Conservation (phyloP, 148 eudicot genomes). For the Silene conica region DNA sequence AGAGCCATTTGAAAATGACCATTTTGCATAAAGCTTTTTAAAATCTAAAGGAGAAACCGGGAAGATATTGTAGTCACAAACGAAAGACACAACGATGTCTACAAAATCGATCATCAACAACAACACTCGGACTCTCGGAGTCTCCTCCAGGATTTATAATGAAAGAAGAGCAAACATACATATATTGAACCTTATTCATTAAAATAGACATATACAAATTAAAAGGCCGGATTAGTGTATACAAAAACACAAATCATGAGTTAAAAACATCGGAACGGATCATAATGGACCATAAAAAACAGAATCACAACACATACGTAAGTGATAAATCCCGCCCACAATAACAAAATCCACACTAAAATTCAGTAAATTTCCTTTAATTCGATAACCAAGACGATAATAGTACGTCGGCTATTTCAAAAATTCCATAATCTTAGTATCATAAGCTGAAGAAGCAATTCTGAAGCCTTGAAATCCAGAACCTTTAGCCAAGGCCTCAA, state of each 20-base stretch:
- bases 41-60: too few relatives aligned
- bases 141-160: too few relatives aligned
- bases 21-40: too few relatives aligned
- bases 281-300: not conserved
- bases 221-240: not conserved
- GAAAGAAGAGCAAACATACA: too few relatives aligned
- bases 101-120: too few relatives aligned
- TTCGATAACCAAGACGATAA: not conserved
- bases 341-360: not conserved
- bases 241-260: not conserved
- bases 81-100: too few relatives aligned
- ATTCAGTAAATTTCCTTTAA: not conserved
- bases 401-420: slow-evolving; percentile 29
- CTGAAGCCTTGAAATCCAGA: slow-evolving; percentile 61
- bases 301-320: too few relatives aligned
- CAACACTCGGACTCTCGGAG: too few relatives aligned
- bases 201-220: not conserved
- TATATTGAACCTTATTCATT: not conserved
- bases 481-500: slow-evolving; percentile 58
- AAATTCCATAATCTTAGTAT: slow-evolving; percentile 74
- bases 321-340: too few relatives aligned
- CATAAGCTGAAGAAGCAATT: slow-evolving; percentile 54
- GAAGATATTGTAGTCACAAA: too few relatives aligned
- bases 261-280: not conserved
- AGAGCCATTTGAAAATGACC: too few relatives aligned